phyloP scores from a whole-genome alignment of 163 green algal genomes.

The Botryococcus braunii region DNA sequence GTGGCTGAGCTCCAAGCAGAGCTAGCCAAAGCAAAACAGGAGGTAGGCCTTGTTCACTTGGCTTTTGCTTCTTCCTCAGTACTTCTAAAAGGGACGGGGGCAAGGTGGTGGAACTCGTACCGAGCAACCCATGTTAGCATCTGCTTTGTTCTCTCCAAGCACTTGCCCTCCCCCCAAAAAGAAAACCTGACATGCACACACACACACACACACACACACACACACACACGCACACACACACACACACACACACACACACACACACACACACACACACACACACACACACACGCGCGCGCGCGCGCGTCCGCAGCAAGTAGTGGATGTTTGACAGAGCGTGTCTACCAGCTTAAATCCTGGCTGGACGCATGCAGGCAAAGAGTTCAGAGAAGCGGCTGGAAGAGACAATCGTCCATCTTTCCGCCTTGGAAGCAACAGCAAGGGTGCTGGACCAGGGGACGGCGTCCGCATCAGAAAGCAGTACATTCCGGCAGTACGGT shows the following conservation, averaged over 20 bases:
- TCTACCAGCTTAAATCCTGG: too few relatives aligned
- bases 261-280: not conserved
- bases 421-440: slow-evolving; percentile 15
- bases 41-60: slow-evolving; percentile 1
- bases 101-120: not conserved
- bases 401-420: slow-evolving; percentile 21
- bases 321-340: not conserved
- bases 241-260: not conserved
- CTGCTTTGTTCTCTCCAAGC: not conserved
- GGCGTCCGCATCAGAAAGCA: not conserved
- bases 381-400: slow-evolving; percentile 17
- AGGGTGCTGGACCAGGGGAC: not conserved
- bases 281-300: not conserved
- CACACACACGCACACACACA: not conserved
- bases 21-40: slow-evolving; percentile 19
- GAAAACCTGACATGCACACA: not conserved
- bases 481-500: not conserved
- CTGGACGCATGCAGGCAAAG: slow-evolving; percentile 20
- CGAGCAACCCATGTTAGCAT: not conserved
- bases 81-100: not conserved
- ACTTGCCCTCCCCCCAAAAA: not conserved
- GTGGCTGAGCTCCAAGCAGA: slow-evolving; percentile 23
- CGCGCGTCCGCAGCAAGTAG: not conserved
- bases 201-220: not conserved
- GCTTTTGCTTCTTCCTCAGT: not conserved